Conservation (phyloP, 192 early-diverging fungal genomes). For the Phlyctochytrium planicorne region DNA sequence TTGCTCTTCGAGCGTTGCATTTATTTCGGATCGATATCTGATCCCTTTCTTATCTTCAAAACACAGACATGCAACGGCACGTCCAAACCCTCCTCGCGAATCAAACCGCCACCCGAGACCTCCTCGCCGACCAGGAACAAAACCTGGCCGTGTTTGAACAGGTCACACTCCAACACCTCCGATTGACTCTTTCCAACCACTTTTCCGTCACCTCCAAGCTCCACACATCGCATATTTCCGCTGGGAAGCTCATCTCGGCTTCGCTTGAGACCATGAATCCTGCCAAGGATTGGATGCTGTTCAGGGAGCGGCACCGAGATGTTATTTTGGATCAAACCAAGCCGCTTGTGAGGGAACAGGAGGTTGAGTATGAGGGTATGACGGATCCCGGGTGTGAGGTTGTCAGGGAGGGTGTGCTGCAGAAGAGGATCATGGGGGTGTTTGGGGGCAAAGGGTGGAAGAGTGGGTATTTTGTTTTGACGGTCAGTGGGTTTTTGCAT, state of each 20-base stretch:
- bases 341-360: constrained; percentile 3
- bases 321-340: constrained; percentile 16
- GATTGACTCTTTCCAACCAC: constrained; percentile 38
- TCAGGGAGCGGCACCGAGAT: constrained; percentile 16
- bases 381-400: constrained; percentile 34
- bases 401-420: constrained; percentile 30
- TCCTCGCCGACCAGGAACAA: constrained; percentile 39
- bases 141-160: constrained; percentile 46
- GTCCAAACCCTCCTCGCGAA: constrained; percentile 35
- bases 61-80: constrained; percentile 43
- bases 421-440: constrained; percentile 24
- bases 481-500: constrained; percentile 43
- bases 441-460: constrained; percentile 37
- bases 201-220: constrained; percentile 18
- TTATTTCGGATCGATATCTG: too few species aligned
- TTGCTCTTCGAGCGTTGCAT: too few species aligned
- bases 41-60: too few species aligned
- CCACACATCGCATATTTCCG: constrained; percentile 17
- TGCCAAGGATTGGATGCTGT: constrained; percentile 44
- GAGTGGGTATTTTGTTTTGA: constrained; percentile 38
- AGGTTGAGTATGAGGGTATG: constrained; percentile 29
- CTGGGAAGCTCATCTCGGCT: constrained; percentile 24
- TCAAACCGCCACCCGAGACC: constrained; percentile 38
- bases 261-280: constrained; percentile 35
- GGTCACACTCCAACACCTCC: constrained; percentile 44